Evolutionary conservation across 192 early-diverging fungal genomes (phyloP), one percentile per base, ranked within the genome.

Genomic region (Coemansia sp.): DNA sequence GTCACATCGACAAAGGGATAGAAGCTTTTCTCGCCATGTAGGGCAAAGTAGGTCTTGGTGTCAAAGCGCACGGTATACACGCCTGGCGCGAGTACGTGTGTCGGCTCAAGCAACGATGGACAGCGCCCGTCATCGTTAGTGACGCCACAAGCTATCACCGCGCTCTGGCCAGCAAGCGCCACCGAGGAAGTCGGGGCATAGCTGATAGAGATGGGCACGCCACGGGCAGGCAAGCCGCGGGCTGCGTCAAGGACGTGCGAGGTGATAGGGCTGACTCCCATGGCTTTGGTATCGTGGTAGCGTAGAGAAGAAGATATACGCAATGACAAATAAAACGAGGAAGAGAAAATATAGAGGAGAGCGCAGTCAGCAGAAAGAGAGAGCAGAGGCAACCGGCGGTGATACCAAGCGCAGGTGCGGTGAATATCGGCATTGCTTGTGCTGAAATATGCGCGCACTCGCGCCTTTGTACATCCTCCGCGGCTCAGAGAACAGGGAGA

Each of bases 201-300:
- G 73, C 74, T 89, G 63, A 94, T 86, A 58, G 77, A 85, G 58
- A 97, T 88, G 35, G 73, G 83, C 17, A 95, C 88, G 57, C 88
- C 88, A 32, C 82, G 63, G 6, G 89, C 93, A 8, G 95, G 94
- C 22, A 69, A 64, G 59, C 95, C 94, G 62, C 79, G 80, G 9
- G 91, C 87, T 27, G 94, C 92, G 75, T 94, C 92, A 32, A 97
- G 88, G 35, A 97, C 89, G 76, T 97, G 95, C 66, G 93, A 94
- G 39, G 92, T 94, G 69, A 96, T 90, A 42, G 91, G 91, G 64
- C 86, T 89, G 57, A 81, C 81, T 74, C 73, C 74, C 80, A 83
- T 79, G 56, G 40, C 37, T 54, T n/a, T 10, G 31, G 17, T 36
- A 7, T 19, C 11, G 46, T 12, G 17, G 20, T 6, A 11, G 15